Conservation (phyloP, 306 rosid species). For the Pueraria montana region DNA sequence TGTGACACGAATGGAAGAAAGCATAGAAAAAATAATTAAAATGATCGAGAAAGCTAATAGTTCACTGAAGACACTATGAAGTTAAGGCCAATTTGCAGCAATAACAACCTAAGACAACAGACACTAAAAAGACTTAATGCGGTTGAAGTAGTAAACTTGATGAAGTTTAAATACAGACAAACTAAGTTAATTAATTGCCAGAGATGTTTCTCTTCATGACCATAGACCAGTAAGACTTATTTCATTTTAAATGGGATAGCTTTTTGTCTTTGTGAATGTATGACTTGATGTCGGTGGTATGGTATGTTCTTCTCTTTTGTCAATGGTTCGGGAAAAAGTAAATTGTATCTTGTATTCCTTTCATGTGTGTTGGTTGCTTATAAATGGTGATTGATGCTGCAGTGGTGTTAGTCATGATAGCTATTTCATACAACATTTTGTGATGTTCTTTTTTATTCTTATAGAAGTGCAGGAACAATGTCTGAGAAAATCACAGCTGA, state of each 20-base stretch:
- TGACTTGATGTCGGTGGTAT: background rate
- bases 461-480: conserved; percentile 64
- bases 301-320: conserved; percentile 15
- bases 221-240: background rate
- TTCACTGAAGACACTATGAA: background rate
- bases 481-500: conserved; percentile 70
- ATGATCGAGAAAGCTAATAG: background rate
- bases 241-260: background rate
- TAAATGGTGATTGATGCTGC: background rate
- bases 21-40: background rate
- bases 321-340: conserved; percentile 4
- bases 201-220: background rate
- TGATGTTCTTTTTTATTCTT: conserved; percentile 38
- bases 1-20: background rate
- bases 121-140: background rate
- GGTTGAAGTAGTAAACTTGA: background rate
- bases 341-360: conserved; percentile 14
- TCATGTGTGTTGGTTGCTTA: conserved; percentile 27
- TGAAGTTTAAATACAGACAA: background rate
- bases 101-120: background rate
- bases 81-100: conserved; percentile 2
- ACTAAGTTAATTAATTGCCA: background rate
- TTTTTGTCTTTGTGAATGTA: conserved; percentile 15
- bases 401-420: conserved; percentile 11
- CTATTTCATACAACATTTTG: background rate